These are phyloP conservation scores for Yamadazyma akitaensis DNA, from an alignment of 805 yeast genomes.

Conservation along the genomic window DNA sequence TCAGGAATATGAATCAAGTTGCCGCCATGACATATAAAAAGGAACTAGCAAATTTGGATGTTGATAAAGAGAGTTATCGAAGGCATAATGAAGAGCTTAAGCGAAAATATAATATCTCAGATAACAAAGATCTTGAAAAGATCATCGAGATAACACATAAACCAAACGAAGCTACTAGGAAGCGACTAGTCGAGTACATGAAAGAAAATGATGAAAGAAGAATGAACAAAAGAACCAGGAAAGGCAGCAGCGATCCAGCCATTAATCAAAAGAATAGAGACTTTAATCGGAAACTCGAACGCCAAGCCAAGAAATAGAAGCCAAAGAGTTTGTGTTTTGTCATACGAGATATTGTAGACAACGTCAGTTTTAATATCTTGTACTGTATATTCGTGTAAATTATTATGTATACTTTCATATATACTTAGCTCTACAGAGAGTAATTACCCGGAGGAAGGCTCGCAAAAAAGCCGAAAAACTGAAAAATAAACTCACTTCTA, in stretches of 20 bases:
- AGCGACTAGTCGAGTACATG: slow-evolving; percentile 28
- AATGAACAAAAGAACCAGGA: slow-evolving; percentile 24
- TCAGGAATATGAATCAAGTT: slow-evolving; percentile 48
- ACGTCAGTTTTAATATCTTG: neutral
- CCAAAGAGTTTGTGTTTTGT: too few species aligned
- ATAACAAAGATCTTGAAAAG: neutral
- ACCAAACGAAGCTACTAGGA: slow-evolving; percentile 29
- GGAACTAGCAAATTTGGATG: slow-evolving; percentile 37
- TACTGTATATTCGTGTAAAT: neutral
- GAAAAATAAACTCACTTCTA: slow-evolving; percentile 4
- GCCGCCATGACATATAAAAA: slow-evolving; percentile 63
- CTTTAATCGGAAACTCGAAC: slow-evolving; percentile 64
- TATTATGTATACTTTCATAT: neutral
- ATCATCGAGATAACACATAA: neutral
- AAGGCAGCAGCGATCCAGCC: slow-evolving; percentile 33
- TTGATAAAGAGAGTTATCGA: slow-evolving; percentile 42
- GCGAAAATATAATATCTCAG: neutral
- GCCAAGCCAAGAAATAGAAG: slow-evolving; percentile 36
- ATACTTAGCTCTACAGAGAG: neutral
- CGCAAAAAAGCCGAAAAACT: slow-evolving; percentile 4
- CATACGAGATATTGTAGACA: too few species aligned
- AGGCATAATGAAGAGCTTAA: neutral
- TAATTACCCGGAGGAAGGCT: slow-evolving; percentile 5
- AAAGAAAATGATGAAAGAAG: slow-evolving; percentile 35
- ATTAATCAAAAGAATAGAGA: slow-evolving; percentile 72